Base-by-base conservation (phyloP, 352 stramenopile species). In the Phytophthora aleatoria region DNA sequence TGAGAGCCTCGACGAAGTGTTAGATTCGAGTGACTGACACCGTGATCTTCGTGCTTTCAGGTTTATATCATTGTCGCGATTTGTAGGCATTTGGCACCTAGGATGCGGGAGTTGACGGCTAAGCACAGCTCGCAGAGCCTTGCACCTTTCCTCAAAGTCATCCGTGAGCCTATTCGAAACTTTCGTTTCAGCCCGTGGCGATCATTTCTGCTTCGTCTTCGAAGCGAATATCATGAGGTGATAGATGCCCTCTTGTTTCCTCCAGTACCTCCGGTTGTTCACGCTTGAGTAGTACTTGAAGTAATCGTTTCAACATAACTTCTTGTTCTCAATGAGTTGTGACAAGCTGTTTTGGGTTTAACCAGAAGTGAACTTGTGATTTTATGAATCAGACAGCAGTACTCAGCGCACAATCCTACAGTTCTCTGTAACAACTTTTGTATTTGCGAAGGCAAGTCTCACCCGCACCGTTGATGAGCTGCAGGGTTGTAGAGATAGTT, bases 221-320 rank as follows among this genome's bases (percentile, higher is more conserved):
- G 74, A 51, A 85, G 71, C 50, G 61, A 79, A 13, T 87, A 91
- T 39, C 74, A 85, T 26, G 69, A 84, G 5, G 52, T 73, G n/a
- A 61, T 85, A 24, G 30, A 28, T 5, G 27, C 43, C 16, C 51
- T 76, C 0, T 60, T 89, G n/a, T 65, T 62, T 59, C 24, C 31
- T 24, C 42, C 52, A n/a, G 43, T 36, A 3, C 44, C 24, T 8
- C 39, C 7, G 35, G 35, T 41, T 33, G 3, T 7, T 33, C 20
- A 20, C 20, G 20, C 20, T 20, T 20, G 20, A 20, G 20, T 20
- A 20, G 20, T 20, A 20, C 20, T 20, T 20, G 20, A 20, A 20
- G 28, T 33, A 33, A 7, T 33, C 28, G 28, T 4, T 8, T 33
- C 7, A 4, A 4, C 28, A 33, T 8, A 33, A 33, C 28, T 33